These are phyloP conservation scores for Oxalis stricta DNA, from an alignment of 441 rosid genomes.

Conservation along the genomic window DNA sequence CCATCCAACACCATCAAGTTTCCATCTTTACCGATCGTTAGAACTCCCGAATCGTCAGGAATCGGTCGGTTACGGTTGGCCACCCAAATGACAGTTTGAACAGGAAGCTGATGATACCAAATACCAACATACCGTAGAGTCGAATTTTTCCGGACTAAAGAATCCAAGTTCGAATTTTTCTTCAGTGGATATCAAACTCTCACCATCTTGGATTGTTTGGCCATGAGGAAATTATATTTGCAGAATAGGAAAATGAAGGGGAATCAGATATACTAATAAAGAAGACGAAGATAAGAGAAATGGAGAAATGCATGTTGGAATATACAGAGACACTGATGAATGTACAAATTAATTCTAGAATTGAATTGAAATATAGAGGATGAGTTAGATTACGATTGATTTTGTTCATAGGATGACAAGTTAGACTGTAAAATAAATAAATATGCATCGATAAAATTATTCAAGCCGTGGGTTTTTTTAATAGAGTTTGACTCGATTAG, in stretches of 20 bases:
- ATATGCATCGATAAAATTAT: background rate
- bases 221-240: slow-evolving; percentile 28
- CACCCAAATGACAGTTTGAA: slow-evolving; percentile 50
- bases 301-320: slow-evolving; percentile 8
- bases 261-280: too few species aligned
- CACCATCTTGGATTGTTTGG: slow-evolving; percentile 31
- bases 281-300: slow-evolving; percentile 11
- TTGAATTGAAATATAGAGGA: background rate
- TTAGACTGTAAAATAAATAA: background rate
- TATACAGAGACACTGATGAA: background rate
- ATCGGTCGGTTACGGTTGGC: slow-evolving; percentile 60
- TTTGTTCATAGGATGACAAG: background rate
- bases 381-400: background rate
- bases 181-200: slow-evolving; percentile 25
- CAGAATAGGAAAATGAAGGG: slow-evolving; percentile 22
- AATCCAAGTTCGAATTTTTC: slow-evolving; percentile 51
- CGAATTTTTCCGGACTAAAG: slow-evolving; percentile 34
- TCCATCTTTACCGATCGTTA: slow-evolving; percentile 36
- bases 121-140: slow-evolving; percentile 45
- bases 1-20: slow-evolving; percentile 41
- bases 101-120: slow-evolving; percentile 45
- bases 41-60: slow-evolving; percentile 29
- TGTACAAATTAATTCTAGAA: too few species aligned
- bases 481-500: too few species aligned
- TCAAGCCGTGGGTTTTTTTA: too few species aligned